Evolutionary conservation across 1,139 yeast genomes (phyloP), one percentile per base, ranked within the genome.

Genomic region (Meyerozyma sp.): DNA sequence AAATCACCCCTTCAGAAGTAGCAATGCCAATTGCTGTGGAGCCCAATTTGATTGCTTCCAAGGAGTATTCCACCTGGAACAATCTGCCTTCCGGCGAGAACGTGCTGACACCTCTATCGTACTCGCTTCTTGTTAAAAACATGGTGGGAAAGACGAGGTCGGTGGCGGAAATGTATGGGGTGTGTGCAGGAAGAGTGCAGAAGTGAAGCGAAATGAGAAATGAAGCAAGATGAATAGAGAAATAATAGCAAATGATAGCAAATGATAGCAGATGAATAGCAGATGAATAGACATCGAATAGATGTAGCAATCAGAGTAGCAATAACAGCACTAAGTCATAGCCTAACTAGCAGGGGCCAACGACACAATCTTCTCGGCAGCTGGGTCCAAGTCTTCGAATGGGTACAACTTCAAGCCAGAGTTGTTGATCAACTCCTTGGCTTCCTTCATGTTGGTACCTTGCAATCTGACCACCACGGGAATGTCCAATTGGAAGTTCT

Each of bases 11-110:
- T 62, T 93, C 96, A 41, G 91, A 81, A n/a, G 98, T 93, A 52
- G 91, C 81, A 51, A 94, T 88, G 44, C 99, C 99, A 60, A 94
- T 91, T 50, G 99, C 98, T 3, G 99, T 94, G 28, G 97, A 89
- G 13, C 99, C 96, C 44, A 84, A 76, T 63, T 93, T 94, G 65
- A 94, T 94, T 42, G 99, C 99, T 67, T 94, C 98, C 43, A 93
- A 73, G 11, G 98, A 94, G 66, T 94, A 94, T 65, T 94, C 99
- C 39, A 94, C 99, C 69, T 94, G 99, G 70, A 94, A 94, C 49
- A 94, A 75, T 62, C 99, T 86, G 28, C 99, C 99, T 66, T 94
- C 99, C 13, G 99, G 99, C 1, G 98, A 91, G 67, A 94, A 94
- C 7, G 98, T 93, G 60, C 95, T 86, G 44, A 94, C 98, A 51